A percentile compares a stretch with the other conserved stretches of the same genome.
phyloP scores from a whole-genome alignment of 2,329 filamentous ascomycete species.

The Xylariaceae sp. region DNA sequence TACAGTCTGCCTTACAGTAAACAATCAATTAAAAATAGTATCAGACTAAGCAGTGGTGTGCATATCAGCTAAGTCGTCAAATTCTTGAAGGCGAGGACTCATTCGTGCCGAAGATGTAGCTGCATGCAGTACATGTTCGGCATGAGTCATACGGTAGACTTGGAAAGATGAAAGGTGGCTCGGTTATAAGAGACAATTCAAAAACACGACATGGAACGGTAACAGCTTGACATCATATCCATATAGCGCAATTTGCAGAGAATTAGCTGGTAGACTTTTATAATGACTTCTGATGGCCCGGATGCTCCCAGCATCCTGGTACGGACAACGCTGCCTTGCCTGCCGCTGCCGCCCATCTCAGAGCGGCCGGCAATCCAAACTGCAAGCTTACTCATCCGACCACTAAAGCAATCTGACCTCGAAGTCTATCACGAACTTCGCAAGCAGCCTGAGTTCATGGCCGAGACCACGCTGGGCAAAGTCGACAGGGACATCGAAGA shows the following conservation, averaged over 20 bases:
- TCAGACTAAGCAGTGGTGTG: too few relatives aligned
- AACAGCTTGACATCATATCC: neutral
- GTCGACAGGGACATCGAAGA: conserved; percentile 33
- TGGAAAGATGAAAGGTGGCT: too few relatives aligned
- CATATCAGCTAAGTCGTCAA: too few relatives aligned
- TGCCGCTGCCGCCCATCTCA: conserved; percentile 30
- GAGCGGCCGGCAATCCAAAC: conserved; percentile 31
- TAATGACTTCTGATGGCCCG: conserved; percentile 8
- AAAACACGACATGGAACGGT: too few relatives aligned
- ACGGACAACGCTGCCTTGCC: conserved; percentile 33
- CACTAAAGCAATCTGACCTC: conserved; percentile 31
- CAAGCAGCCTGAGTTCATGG: conserved; percentile 34
- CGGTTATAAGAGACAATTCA: conserved; percentile 6
- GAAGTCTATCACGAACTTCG: conserved; percentile 30
- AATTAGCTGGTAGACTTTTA: neutral
- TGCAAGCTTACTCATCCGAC: conserved; percentile 35
- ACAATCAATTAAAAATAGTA: too few relatives aligned
- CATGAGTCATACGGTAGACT: too few relatives aligned
- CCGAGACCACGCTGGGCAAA: conserved; percentile 28
- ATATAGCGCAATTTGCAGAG: neutral
- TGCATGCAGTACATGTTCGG: neutral
- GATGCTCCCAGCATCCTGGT: conserved; percentile 8
- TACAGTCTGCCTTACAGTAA: too few relatives aligned
- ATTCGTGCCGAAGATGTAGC: conserved; percentile 3
- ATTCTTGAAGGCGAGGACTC: conserved; percentile 10